These are phyloP conservation scores for Rhizomucor pusillus DNA, from an alignment of 371 early-diverging fungal genomes.

Conservation along the genomic window DNA sequence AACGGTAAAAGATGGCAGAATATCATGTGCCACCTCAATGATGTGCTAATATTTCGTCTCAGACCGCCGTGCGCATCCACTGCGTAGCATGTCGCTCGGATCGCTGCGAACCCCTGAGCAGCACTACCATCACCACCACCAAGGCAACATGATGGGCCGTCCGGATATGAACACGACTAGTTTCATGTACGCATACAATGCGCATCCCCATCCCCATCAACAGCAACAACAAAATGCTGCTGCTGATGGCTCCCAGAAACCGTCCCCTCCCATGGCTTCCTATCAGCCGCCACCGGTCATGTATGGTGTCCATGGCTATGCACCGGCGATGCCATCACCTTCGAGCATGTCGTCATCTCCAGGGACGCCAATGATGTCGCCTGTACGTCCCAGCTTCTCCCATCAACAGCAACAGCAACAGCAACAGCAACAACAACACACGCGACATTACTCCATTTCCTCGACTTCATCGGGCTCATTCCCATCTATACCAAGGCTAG, in stretches of 20 bases:
- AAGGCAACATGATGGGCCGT: background rate
- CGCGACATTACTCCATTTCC: slow-evolving; percentile 24
- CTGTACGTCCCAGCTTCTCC: slow-evolving; percentile 27
- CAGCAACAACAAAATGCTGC: slow-evolving; percentile 5
- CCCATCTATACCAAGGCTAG: slow-evolving; percentile 18
- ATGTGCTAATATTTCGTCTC: slow-evolving; percentile 4
- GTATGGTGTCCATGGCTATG: slow-evolving; percentile 18
- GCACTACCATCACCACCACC: background rate
- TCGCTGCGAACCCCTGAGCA: slow-evolving; percentile 2
- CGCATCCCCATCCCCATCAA: slow-evolving; percentile 5
- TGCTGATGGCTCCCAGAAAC: slow-evolving; percentile 5
- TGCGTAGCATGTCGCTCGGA: slow-evolving; percentile 38
- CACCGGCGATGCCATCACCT: slow-evolving; percentile 29
- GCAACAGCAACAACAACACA: slow-evolving; percentile 3
- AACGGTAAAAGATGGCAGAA: slow-evolving; percentile 5
- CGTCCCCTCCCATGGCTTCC: slow-evolving; percentile 12
- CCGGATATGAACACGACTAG: slow-evolving; percentile 3
- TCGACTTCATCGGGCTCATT: slow-evolving; percentile 18
- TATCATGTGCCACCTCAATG: background rate
- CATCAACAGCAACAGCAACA: slow-evolving; percentile 13
- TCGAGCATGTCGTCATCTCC: slow-evolving; percentile 33
- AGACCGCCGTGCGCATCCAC: slow-evolving; percentile 29
- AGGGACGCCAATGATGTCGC: slow-evolving; percentile 35
- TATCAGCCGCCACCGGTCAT: slow-evolving; percentile 9
- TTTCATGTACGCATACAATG: background rate